A percentile compares a stretch with the other conserved stretches of the same genome.
phyloP scores from a whole-genome alignment of 306 rosid genomes.

The Argentina anserina region DNA sequence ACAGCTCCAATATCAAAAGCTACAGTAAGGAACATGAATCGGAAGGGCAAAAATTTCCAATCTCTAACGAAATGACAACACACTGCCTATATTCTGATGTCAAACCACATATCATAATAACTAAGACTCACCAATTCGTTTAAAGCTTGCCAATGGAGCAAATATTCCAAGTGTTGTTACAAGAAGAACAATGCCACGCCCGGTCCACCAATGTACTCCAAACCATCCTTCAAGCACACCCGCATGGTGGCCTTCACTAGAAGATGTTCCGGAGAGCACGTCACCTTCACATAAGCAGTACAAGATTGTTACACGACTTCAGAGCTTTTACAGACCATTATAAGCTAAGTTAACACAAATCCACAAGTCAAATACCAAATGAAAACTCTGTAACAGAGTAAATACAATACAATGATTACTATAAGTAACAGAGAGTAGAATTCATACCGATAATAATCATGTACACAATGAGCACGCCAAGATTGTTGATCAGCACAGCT shows the following conservation, averaged over 20 bases:
- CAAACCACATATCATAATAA: not conserved
- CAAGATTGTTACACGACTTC: constrained; percentile 30
- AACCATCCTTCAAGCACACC: constrained; percentile 93
- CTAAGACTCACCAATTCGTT: constrained; percentile 65
- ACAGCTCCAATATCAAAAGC: constrained; percentile 7
- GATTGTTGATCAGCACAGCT: constrained; percentile 57
- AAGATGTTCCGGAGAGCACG: constrained; percentile 85
- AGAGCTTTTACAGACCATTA: constrained; percentile 7
- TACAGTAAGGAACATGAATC: not conserved
- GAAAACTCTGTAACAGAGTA: not conserved
- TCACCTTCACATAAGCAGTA: constrained; percentile 56
- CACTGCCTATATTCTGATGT: not conserved
- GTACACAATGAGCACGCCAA: constrained; percentile 70
- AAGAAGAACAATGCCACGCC: constrained; percentile 51
- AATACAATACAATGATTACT: not conserved
- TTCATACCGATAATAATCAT: constrained; percentile 79
- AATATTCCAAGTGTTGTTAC: constrained; percentile 54
- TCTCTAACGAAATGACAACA: not conserved
- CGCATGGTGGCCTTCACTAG: constrained; percentile 62
- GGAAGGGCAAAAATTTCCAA: not conserved
- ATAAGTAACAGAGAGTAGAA: not conserved
- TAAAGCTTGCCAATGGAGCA: constrained; percentile 69
- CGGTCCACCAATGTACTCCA: constrained; percentile 85
- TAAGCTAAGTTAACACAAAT: not conserved
- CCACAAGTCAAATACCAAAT: not conserved